Evolutionary conservation across 2,329 filamentous ascomycete genomes (phyloP), one percentile per base, ranked within the genome.

Genomic region (Immersiporthe knoxdaviesiana): DNA sequence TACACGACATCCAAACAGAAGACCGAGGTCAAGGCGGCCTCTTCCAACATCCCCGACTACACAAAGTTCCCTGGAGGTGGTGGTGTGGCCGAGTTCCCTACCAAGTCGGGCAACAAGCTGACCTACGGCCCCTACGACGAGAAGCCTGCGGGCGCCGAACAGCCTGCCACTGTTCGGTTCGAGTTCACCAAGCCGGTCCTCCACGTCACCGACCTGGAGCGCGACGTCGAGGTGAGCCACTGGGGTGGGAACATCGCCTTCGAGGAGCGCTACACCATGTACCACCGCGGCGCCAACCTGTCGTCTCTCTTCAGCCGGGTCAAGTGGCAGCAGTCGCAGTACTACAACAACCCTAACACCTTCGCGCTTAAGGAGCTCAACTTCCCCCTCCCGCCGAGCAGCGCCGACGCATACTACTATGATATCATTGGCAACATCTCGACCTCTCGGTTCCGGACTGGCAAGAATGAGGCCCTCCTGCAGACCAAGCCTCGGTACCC

Each of bases 381-480:
- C 73, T 90, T 97, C 75, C 92, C 93, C 18, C 88, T 99, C 65
- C 88, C 87, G 65, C 85, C 90, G 21, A 94, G 95, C 72, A 94
- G 92, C 72, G 86, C 89, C 67, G 93, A 97, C 76, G 88, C 95
- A 6, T 99, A 99, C 85, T 99, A 96, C 81, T 94, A 91, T 64
- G 96, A 99, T 78, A 92, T 93, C 75, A 97, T 99, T 76, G 96
- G 96, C 74, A 99, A 99, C 77, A 94, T 99, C 39, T 97, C 94
- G 37, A 99, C 96, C 0, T 97, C 94, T 68, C 88, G 88, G 72
- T 99, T 97, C 86, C 88, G 94, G 72, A 89, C 85, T 74, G 92
- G 88, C 78, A 88, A 86, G 78, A 89, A 91, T 30, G 92, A 95
- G 80, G 91, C 92, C n/a, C 83, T 91, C 56, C 87, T 99, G 37